phyloP scores from a whole-genome alignment of 768 basidiomycete species.

The Asterophora parasitica region DNA sequence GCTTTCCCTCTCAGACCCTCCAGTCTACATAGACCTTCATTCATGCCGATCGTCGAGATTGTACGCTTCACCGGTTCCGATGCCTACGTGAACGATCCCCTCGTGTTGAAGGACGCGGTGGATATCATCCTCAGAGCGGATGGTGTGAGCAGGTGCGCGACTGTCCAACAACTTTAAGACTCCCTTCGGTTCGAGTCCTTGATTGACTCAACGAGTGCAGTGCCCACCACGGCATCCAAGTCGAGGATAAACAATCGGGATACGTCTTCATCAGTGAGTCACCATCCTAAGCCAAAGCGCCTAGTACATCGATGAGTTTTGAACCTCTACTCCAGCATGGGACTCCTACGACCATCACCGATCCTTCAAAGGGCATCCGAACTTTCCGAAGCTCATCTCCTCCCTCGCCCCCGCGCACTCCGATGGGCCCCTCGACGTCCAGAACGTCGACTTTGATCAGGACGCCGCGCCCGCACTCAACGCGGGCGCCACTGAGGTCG shows the following conservation, averaged over 20 bases:
- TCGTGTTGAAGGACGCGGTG: slow-evolving; percentile 8
- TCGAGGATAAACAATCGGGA: slow-evolving; percentile 6
- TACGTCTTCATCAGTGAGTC: slow-evolving; percentile 12
- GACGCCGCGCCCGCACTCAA: background rate
- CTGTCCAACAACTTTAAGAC: background rate
- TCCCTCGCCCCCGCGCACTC: background rate
- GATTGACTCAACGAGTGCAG: background rate
- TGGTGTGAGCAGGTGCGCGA: slow-evolving; percentile 11
- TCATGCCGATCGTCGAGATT: slow-evolving; percentile 12
- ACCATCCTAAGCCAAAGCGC: too few species aligned
- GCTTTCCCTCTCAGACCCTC: too few species aligned
- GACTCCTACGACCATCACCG: slow-evolving; percentile 9
- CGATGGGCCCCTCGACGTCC: background rate
- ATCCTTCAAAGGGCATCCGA: background rate
- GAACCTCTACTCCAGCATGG: slow-evolving; percentile 7
- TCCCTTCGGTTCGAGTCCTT: too few species aligned
- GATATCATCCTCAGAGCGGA: slow-evolving; percentile 4
- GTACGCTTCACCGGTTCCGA: slow-evolving; percentile 10
- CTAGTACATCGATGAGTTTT: too few species aligned
- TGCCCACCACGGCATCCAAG: slow-evolving; percentile 11
- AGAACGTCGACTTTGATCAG: slow-evolving; percentile 9
- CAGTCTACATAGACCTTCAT: too few species aligned
- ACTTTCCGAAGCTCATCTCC: background rate
- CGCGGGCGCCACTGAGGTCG: slow-evolving; percentile 6
- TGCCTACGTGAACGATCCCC: slow-evolving; percentile 6